Base-by-base conservation (phyloP, 495 filamentous ascomycete species). In the Penicillium atrosanguineum region DNA sequence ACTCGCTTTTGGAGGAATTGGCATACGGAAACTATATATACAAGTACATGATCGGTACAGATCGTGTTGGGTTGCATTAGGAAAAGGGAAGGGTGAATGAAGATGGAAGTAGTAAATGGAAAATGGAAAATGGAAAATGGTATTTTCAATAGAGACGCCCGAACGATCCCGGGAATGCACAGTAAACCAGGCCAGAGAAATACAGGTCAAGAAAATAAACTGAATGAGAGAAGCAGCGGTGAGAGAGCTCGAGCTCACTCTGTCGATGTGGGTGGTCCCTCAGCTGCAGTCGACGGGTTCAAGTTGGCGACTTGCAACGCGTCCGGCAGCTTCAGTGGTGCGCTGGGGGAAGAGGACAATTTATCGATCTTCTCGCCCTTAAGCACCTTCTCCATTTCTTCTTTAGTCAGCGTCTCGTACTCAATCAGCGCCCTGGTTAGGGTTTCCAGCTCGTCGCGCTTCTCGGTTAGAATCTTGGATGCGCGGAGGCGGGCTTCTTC, bases 371-470 rank as follows among this genome's bases (percentile, higher is more conserved):
- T 89, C 71, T 96, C 90, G 16, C 94, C 94, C 50, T 79, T 79
- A 23, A 97, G 78, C 3, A 96, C 87, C 73, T 87, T 90, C 68
- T 87, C 87, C 61, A 97, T 93, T 63, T 98, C 95, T 21, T 88
- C 86, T 64, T 85, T 87, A 57, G 84, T 87, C 20, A 97, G 73
- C 3, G 89, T 95, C 72, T 97, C 95, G 70, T 97, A 97, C 74
- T 97, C 87, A 23, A 98, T 83, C 12, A 98, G 73, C 4, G 91
- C 94, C 62, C 91, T 85, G 26, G 92, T 92, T 6, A 98, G 73
- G 18, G 87, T 69, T 55, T 97, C 93, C 9, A 98, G 79, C 63
- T 96, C 93, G 47, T 89, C 83, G 19, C 89, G 79, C 62, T 86
- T 88, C 34, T 78, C 74, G 0, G 76, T 77, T 29, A 98, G 75